Evolutionary conservation across 768 basidiomycete genomes (phyloP).

Genomic region (Sporobolomyces roseus): DNA sequence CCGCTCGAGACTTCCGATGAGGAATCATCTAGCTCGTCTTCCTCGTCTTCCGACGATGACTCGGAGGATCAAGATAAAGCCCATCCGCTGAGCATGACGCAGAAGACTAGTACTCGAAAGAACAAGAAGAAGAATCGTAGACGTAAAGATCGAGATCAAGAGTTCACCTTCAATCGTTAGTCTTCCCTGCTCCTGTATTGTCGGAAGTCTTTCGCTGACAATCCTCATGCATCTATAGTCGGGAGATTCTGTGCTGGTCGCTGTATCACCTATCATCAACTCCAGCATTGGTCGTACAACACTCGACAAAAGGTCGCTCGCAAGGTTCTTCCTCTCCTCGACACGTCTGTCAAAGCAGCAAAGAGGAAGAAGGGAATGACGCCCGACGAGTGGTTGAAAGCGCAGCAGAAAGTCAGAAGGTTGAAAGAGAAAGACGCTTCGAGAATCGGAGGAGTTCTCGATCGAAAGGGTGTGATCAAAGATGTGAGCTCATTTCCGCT

Average conservation of each 20-base stretch:
- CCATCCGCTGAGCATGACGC: neutral
- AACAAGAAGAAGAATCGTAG: neutral
- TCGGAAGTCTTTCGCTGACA: neutral
- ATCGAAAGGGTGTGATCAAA: neutral
- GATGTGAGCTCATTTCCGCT: neutral
- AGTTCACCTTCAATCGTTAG: constrained; percentile 19
- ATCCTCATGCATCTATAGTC: constrained; percentile 4
- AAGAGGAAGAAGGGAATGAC: neutral
- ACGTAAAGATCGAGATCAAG: too few species aligned
- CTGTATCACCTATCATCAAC: constrained; percentile 7
- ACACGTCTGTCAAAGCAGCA: neutral
- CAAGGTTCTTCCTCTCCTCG: neutral
- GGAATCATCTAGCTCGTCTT: neutral
- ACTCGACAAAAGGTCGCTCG: neutral
- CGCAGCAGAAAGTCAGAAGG: neutral
- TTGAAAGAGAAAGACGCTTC: neutral
- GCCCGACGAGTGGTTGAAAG: neutral
- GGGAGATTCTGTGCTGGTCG: constrained; percentile 19
- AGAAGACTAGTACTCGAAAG: neutral
- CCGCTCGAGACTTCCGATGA: neutral
- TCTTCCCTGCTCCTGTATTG: neutral
- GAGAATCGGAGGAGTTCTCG: neutral
- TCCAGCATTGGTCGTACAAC: constrained; percentile 9
- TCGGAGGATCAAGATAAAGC: neutral
- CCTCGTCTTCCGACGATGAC: neutral